phyloP scores from a whole-genome alignment of 768 basidiomycete genomes.

The Mycena haematopus region DNA sequence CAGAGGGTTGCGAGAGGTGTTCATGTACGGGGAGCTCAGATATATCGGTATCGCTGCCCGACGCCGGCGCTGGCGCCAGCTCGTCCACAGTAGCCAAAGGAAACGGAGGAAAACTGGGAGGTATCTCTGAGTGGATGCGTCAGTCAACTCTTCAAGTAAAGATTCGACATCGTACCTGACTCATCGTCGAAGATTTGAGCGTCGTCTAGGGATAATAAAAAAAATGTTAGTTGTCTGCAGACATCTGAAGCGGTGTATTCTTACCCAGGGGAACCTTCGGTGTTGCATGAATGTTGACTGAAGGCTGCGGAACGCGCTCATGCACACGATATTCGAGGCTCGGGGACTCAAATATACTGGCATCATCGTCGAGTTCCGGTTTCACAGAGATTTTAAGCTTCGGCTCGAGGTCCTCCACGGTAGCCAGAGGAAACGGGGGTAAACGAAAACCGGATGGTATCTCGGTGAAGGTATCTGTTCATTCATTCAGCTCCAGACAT shows the following conservation, averaged over 20 bases:
- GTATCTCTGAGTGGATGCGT: constrained; percentile 2
- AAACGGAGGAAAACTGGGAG: constrained; percentile 24
- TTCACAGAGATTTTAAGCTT: constrained; percentile 15
- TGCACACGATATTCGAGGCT: constrained; percentile 18
- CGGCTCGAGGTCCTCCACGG: constrained; percentile 3
- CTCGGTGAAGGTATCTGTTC: background rate
- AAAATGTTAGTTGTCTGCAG: background rate
- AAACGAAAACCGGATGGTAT: constrained; percentile 20
- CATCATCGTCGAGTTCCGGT: background rate
- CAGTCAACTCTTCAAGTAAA: background rate
- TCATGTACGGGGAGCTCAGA: constrained; percentile 21
- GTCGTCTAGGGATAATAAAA: background rate
- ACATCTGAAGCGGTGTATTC: background rate
- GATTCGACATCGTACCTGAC: too few species aligned
- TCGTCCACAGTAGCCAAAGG: constrained; percentile 18
- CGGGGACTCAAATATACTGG: constrained; percentile 18
- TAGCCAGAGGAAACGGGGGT: constrained; percentile 25
- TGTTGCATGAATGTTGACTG: constrained; percentile 28
- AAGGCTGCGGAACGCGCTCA: constrained; percentile 12
- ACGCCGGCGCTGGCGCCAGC: background rate
- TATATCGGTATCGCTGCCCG: background rate
- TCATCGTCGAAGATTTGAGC: background rate
- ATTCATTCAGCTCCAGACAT: background rate
- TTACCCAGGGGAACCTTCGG: constrained; percentile 12
- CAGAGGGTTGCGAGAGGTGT: constrained; percentile 24